phyloP scores from a whole-genome alignment of 306 rosid species.

The Ormosia emarginata region DNA sequence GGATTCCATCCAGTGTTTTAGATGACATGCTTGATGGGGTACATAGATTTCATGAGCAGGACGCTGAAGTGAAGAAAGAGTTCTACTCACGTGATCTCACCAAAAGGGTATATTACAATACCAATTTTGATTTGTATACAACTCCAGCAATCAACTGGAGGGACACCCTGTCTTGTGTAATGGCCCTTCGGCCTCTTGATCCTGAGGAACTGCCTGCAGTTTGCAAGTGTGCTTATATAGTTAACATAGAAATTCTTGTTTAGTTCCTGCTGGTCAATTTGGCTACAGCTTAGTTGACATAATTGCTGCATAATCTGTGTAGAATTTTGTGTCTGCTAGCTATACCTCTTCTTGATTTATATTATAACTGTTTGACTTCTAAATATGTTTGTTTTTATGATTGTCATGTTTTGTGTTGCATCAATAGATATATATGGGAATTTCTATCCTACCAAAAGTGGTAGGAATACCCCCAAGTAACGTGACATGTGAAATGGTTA shows the following conservation, averaged over 20 bases:
- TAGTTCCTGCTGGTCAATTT: not conserved
- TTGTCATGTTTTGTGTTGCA: not conserved
- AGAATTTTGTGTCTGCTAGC: not conserved
- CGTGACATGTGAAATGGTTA: no score
- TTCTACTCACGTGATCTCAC: not conserved
- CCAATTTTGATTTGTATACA: constrained; percentile 4
- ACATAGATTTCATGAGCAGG: constrained; percentile 16
- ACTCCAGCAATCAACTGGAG: constrained; percentile 9
- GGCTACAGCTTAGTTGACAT: not conserved
- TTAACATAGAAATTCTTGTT: not conserved
- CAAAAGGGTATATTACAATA: not conserved
- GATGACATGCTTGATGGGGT: constrained; percentile 17
- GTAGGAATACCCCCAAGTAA: no score
- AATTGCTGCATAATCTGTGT: not conserved
- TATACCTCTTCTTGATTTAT: no score
- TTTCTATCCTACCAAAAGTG: no score
- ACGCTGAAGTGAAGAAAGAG: constrained; percentile 1
- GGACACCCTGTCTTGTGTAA: not conserved
- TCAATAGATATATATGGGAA: no score
- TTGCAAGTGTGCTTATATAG: not conserved
- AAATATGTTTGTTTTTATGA: not conserved
- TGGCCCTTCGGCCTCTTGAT: not conserved
- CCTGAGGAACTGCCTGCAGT: not conserved
- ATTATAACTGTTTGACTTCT: not conserved
- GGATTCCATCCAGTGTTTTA: constrained; percentile 4